Evolutionary conservation across 2,329 filamentous ascomycete genomes (phyloP), one percentile per base, ranked within the genome.

Genomic region (Xylaria sp.): DNA sequence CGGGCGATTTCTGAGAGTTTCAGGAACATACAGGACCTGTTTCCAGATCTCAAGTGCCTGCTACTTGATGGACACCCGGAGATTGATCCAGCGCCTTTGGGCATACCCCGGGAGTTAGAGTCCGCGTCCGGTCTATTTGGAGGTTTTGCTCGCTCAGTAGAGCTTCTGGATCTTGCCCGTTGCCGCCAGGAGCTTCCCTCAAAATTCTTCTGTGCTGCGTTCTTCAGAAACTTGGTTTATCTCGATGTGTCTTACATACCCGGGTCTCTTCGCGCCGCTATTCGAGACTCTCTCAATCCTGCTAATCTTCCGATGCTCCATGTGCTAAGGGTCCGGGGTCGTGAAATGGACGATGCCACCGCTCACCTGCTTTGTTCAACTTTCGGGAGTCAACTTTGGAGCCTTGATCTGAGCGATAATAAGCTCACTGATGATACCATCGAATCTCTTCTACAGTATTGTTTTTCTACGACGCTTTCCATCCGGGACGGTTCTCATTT

Each of bases 381-480:
- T 4, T 76, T 76, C 52, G 59, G 63, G 3, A 60, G 60, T 9
- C 77, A 74, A 34, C 69, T 86, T 9, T 86, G 83, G 83, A 84
- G 83, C 64, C 67, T 86, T 3, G 83, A 87, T 62, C 54, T 86
- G 0, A 74, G 76, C 44, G 56, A 76, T 4, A 87, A 87, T 63
- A 75, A 74, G 9, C 67, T 87, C 8, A 79, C 77, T 0, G 83
- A 86, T 65, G 65, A 44, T 2, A 65, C 72, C 2, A 65, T 84
- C 9, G 67, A 73, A 6, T 44, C 53, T 2, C 62, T 79, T 11
- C 61, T 69, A 4, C 49, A 68, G 4, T 63, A 65, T 16, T 76
- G 73, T 61, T 72, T 79, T 10, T 69, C 4, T 5, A 5, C 70
- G 2, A 54, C 59, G 10, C 63, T 66, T 6, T 67, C 70, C 1